These are phyloP conservation scores for Rhodomyrtus tomentosa DNA, from an alignment of 345 rosid species.

Conservation along the genomic window DNA sequence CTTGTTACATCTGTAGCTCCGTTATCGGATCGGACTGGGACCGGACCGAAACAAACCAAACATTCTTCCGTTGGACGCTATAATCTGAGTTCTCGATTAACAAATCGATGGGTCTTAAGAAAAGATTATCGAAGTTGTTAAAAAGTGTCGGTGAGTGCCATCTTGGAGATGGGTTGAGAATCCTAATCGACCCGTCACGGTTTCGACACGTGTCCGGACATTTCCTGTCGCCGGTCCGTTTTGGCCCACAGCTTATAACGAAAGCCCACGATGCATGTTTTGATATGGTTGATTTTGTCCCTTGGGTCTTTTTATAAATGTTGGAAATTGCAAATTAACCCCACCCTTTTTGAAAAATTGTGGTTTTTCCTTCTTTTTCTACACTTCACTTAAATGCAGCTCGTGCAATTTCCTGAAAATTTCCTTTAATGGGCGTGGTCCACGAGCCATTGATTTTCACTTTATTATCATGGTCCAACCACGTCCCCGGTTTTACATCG, in stretches of 20 bases:
- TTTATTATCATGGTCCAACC: not conserved
- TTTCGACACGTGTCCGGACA: not conserved
- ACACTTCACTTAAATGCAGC: not conserved
- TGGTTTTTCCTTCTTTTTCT: not conserved
- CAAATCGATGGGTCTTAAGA: not conserved
- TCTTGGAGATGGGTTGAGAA: not conserved
- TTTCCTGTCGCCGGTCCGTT: not conserved
- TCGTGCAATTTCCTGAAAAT: not conserved
- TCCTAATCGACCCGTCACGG: slow-evolving; percentile 13
- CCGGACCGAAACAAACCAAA: no score
- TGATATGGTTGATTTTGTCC: not conserved
- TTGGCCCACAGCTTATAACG: not conserved
- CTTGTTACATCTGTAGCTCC: no score
- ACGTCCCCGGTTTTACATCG: not conserved
- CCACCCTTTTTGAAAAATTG: not conserved
- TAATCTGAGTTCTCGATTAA: not conserved
- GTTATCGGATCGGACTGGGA: no score
- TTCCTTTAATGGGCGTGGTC: no score
- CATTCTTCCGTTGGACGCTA: no score
- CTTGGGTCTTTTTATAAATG: not conserved
- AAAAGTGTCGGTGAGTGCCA: not conserved
- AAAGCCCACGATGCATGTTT: not conserved
- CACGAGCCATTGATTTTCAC: not conserved
- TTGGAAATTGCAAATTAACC: not conserved
- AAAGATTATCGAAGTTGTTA: not conserved